Evolutionary conservation across 805 yeast genomes (phyloP), one percentile per base, ranked within the genome.

Genomic region (Metschnikowia orientalis): DNA sequence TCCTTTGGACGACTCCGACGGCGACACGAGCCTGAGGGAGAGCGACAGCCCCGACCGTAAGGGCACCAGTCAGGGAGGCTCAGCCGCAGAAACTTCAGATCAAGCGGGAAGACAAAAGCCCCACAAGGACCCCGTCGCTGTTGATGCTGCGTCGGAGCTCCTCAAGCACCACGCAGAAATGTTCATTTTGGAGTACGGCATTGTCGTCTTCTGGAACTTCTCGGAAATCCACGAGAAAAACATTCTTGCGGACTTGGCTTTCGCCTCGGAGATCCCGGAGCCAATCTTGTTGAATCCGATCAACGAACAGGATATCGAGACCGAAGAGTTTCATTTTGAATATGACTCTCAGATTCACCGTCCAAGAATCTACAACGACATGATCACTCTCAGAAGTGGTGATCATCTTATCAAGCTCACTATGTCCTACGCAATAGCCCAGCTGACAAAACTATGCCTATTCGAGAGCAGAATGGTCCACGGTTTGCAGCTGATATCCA

Each of bases 141-240:
- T 18, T 26, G 36, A 38, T 10, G 32, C 24, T 19, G 41, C 40
- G n/a, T 61, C 69, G 0, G 78, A 76, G 38, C 63, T 72, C 30
- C 59, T 73, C 3, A 75, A 75, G 42, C 85, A 80, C 53, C 69
- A 66, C 34, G 90, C 96, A 0, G 97, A 90, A 51, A 72, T 92
- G 68, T 92, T 92, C 51, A 74, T 92, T 9, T 78, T 90, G 54
- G 79, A 77, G 33, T 92, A 92, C 54, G 98, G 98, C 13, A 95
- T 90, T 9, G 87, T 92, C n/a, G 97, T 92, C 13, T 89, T 92
- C 51, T 92, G 98, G 98, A 92, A 92, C 52, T 88, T 92, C 48
- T 78, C 90, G 2, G 96, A 88, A 53, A 68, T 75, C 6, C 96
- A 92, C 53, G 98, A 92, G 51, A 88, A 88, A 62, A 92, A 90